A percentile compares a stretch with the other conserved stretches of the same genome.
phyloP scores from a whole-genome alignment of 164 flowering plant species.

The Akebia trifoliata region DNA sequence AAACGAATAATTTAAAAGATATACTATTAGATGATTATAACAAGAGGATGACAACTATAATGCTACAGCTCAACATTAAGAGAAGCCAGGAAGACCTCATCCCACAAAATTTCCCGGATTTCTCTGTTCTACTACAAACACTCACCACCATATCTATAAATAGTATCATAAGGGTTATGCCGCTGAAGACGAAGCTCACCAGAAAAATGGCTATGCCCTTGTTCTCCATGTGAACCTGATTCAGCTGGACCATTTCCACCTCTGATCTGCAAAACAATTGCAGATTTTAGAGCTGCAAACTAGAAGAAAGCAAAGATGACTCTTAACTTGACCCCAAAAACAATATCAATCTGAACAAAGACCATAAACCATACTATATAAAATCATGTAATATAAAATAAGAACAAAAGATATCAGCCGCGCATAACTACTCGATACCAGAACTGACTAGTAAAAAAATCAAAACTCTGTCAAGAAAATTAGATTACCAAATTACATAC shows the following conservation, averaged over 20 bases:
- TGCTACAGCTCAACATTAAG: slow-evolving; percentile 31
- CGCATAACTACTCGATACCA: too few relatives aligned
- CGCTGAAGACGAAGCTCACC: slow-evolving; percentile 48
- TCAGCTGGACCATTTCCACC: slow-evolving; percentile 44
- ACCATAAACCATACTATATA: too few relatives aligned
- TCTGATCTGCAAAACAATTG: slow-evolving; percentile 49
- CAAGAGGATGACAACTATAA: slow-evolving; percentile 41
- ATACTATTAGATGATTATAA: slow-evolving; percentile 22
- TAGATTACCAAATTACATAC: too few relatives aligned
- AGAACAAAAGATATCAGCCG: too few relatives aligned
- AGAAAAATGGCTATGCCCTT: slow-evolving; percentile 58
- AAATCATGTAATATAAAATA: too few relatives aligned
- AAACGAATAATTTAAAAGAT: background rate
- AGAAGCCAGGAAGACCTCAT: slow-evolving; percentile 45
- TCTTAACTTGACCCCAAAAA: too few relatives aligned
- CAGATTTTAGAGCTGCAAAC: slow-evolving; percentile 5
- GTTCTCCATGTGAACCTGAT: slow-evolving; percentile 61
- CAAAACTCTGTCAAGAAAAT: too few relatives aligned
- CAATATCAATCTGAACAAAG: too few relatives aligned
- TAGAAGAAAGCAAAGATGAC: too few relatives aligned
- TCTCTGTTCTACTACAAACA: slow-evolving; percentile 32
- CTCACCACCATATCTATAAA: slow-evolving; percentile 38
- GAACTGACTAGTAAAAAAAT: too few relatives aligned
- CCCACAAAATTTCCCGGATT: slow-evolving; percentile 56
- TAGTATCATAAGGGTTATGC: slow-evolving; percentile 44